Percentiles rank a stretch among this genome's conserved stretches.
phyloP scores from a whole-genome alignment of 208 protist genomes.

The Entamoeba histolytica region DNA sequence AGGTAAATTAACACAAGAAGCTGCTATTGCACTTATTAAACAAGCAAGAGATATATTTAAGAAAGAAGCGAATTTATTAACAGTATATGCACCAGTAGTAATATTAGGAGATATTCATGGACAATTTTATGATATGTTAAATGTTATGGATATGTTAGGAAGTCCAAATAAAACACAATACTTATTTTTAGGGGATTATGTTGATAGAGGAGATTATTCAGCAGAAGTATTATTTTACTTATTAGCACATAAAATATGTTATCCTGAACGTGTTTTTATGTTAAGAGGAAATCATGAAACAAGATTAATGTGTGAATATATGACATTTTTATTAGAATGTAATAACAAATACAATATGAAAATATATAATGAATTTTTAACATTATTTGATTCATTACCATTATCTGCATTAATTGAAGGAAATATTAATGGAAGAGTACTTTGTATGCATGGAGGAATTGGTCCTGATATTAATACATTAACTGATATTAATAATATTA shows the following conservation, averaged over 20 bases:
- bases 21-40: not conserved
- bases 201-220: constrained; percentile 24
- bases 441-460: constrained; percentile 74
- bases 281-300: constrained; percentile 37
- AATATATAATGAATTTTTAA: constrained; percentile 61
- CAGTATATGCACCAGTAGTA: not conserved
- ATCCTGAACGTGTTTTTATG: constrained; percentile 14
- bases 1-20: not conserved
- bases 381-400: constrained; percentile 86
- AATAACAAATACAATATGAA: constrained; percentile 81
- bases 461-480: constrained; percentile 42
- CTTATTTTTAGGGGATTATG: constrained; percentile 31
- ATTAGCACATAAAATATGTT: constrained; percentile 13
- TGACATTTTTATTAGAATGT: constrained; percentile 95
- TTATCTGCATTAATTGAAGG: constrained; percentile 68
- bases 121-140: constrained; percentile 23
- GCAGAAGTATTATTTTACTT: constrained; percentile 18
- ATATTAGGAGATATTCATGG: constrained; percentile 25
- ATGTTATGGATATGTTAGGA: constrained; percentile 6
- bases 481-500: not conserved
- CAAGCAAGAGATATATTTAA: not conserved
- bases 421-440: constrained; percentile 84
- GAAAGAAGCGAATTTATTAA: not conserved
- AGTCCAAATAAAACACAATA: constrained; percentile 22
- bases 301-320: constrained; percentile 84